Evolutionary conservation across 1,284 basidiomycete species (phyloP), one percentile per base, ranked within the genome.

Genomic region (Fomes fomentarius): DNA sequence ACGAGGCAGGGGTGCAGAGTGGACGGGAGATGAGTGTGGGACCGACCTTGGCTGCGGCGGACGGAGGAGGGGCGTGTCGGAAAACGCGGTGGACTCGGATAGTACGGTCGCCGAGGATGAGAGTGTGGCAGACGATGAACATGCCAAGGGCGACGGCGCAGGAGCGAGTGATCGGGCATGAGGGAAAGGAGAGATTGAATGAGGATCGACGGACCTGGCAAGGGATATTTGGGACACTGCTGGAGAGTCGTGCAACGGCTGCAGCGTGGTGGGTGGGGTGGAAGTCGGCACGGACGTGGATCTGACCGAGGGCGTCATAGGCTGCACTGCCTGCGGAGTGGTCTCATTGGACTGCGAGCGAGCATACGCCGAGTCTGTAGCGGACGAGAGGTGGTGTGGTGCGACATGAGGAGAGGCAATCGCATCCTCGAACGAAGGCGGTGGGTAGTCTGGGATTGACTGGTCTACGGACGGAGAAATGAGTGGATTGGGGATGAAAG

Each of bases 371-470:
- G 62, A 50, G 31, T 51, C 24, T 35, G 43, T 45, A 17, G 17
- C 34, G 31, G 50, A 38, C 35, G 56, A 17, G 47, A 62, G 52
- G 39, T 54, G 47, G 45, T 60, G 17, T 52, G 65, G 37, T 48
- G 52, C 52, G 3, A 60, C 46, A 44, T 48, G 66, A 8, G 63
- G 64, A 30, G 63, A 48, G 14, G 59, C 59, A 22, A 81, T 79
- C 15, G 82, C 81, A 64, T 84, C 82, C 50, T 77, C 77, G 64
- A 83, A 84, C 1, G 81, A 77, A 34, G 82, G 82, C 12, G 82
- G 82, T 8, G 82, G 82, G 56, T 82, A 82, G 64, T 83, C 76
- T 19, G 82, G 82, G 50, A 83, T 71, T 3, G 64, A 54, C n/a
- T 64, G 62, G 52, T 66, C 69, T 64, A 47, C 38, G 34, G 26